A percentile compares a stretch with the other conserved stretches of the same genome.
Conservation (phyloP, 129 eudicot genomes). For the Flaveria linearis region DNA sequence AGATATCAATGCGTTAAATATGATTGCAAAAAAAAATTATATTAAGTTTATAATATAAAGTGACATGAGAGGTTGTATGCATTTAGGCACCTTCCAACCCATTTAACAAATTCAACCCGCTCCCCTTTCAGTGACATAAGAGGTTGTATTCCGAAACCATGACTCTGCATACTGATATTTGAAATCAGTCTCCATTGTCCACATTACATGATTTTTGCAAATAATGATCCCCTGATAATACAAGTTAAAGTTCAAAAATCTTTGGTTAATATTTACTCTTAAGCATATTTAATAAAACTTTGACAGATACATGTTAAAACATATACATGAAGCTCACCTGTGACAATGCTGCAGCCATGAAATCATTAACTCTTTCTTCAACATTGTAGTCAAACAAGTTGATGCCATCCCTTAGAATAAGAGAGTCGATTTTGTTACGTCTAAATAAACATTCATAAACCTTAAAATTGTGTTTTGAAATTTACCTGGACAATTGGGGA, state of each 20-base stretch:
- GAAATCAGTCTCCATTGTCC: conserved; percentile 92
- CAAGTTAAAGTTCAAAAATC: not conserved
- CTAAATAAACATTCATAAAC: no score
- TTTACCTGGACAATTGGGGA: conserved; percentile 79
- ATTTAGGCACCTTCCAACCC: not conserved
- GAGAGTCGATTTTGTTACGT: no score
- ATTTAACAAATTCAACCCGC: not conserved
- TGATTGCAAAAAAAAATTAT: not conserved
- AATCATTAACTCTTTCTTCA: conserved; percentile 75
- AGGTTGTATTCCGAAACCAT: conserved; percentile 66
- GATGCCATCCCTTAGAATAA: no score
- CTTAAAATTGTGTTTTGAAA: conserved; percentile 22
- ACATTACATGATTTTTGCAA: conserved; percentile 83
- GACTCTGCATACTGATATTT: conserved; percentile 79
- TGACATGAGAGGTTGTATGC: not conserved
- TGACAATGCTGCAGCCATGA: conserved; percentile 78
- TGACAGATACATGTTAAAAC: not conserved
- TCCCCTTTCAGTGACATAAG: not conserved
- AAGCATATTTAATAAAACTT: not conserved
- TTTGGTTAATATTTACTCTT: conserved; percentile 6
- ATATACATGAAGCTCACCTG: conserved; percentile 50
- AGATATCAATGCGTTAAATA: not conserved
- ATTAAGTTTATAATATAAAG: not conserved
- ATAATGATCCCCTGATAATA: conserved; percentile 72
- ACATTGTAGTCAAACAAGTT: conserved; percentile 89